Evolutionary conservation across 1,284 basidiomycete genomes (phyloP), one percentile per base, ranked within the genome.

Genomic region (Ceratobasidium sp.): DNA sequence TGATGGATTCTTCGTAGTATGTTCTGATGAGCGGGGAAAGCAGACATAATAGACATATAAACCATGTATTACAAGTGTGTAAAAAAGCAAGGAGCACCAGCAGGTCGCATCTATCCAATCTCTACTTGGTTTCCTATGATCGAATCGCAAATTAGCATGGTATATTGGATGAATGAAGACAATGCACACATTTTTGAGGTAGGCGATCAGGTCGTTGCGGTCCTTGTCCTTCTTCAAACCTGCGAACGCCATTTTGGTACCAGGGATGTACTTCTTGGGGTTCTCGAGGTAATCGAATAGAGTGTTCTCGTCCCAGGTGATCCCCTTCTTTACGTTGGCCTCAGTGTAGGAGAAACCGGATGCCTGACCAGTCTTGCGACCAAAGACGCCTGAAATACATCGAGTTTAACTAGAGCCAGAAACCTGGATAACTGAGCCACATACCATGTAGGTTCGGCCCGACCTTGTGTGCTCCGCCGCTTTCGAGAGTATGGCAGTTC

Each of bases 241-340:
- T 77, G 96, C 95, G 79, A 98, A 98, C 75, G 95, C 95, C 96
- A 97, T 97, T 87, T 97, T 97, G 74, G 95, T 98, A 69, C 95
- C 95, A 54, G 95, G 94, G 78, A 97, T 97, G 86, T 95, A 95
- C 91, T 97, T 97, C 88, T 98, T 98, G 75, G 96, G 96, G 88
- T 98, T 95, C 85, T 94, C 91, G 74, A 96, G 89, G 84, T 96
- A 96, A 76, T 96, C 94, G 80, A 95, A 97, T 38, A 97, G 86
- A n/a, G 93, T 95, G n/a, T 89, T 67, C 82, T 94, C 91, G 44
- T 86, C 82, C 87, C 98, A 99, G 55, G 84, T 85, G 76, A 99
- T 87, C 74, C 91, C 96, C 88, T 98, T 98, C 88, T 94, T 98
- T 76, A 97, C 85, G 85, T 99, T 99, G 80, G 97, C 97, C 74